Conservation (phyloP, 2,329 filamentous ascomycete species). For the Alternaria hordeiaustralica region DNA sequence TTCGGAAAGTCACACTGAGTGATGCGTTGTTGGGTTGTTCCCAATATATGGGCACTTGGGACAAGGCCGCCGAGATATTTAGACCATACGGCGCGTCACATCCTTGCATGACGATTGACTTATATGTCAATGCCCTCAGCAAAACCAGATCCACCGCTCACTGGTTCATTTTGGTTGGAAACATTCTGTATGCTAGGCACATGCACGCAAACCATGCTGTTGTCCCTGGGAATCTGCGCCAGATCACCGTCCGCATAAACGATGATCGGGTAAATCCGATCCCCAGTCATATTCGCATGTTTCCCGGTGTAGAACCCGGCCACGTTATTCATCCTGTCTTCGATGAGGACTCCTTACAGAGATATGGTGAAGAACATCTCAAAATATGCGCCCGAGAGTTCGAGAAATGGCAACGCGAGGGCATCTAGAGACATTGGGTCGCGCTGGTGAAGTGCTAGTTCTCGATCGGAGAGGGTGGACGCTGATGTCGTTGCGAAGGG, state of each 20-base stretch:
- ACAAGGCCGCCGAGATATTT: too few species aligned
- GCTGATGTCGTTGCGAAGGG: too few species aligned
- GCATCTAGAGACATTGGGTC: neutral
- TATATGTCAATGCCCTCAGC: neutral
- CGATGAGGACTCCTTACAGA: rapidly evolving
- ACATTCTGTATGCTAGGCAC: neutral
- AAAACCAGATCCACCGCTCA: neutral
- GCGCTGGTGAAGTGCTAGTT: too few species aligned
- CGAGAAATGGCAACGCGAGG: neutral
- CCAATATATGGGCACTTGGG: too few species aligned
- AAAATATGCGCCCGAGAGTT: rapidly evolving
- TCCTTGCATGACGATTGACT: neutral
- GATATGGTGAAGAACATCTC: rapidly evolving
- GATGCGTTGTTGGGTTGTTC: too few species aligned
- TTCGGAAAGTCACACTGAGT: neutral
- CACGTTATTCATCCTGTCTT: rapidly evolving
- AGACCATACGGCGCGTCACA: neutral
- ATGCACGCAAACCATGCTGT: neutral
- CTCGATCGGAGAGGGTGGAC: too few species aligned
- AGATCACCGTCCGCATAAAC: too few species aligned
- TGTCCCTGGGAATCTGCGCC: too few species aligned
- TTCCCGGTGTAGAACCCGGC: neutral
- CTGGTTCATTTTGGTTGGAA: too few species aligned
- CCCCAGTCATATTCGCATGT: neutral
- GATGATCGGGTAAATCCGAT: neutral